These are phyloP conservation scores for Ustilago hordei DNA, from an alignment of 1,284 basidiomycete genomes.

Conservation along the genomic window DNA sequence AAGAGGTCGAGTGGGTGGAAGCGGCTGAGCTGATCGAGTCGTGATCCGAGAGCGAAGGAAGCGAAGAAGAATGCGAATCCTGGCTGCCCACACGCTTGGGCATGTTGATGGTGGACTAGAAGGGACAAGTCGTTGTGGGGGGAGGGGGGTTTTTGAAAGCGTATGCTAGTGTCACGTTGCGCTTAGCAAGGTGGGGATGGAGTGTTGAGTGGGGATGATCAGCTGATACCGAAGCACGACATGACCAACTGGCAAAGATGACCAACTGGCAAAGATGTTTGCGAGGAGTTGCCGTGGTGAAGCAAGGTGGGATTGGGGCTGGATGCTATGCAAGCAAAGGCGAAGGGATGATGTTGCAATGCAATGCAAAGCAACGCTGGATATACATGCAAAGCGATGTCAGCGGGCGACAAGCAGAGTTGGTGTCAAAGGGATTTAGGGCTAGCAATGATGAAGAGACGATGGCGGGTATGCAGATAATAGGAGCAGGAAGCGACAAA, in stretches of 20 bases:
- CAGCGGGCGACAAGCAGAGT: background rate
- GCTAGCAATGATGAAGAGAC: background rate
- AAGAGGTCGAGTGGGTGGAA: slow-evolving; percentile 24
- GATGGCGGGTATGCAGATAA: slow-evolving; percentile 11
- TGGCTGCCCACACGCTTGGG: slow-evolving; percentile 27
- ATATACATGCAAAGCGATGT: background rate
- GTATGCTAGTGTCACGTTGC: slow-evolving; percentile 5
- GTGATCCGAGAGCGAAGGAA: slow-evolving; percentile 27
- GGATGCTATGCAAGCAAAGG: background rate
- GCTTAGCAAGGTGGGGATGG: background rate
- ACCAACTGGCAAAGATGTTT: background rate
- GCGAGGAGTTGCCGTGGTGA: background rate
- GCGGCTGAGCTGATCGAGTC: slow-evolving; percentile 19
- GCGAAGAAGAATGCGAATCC: slow-evolving; percentile 32
- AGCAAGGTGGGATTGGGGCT: background rate
- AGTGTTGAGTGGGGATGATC: slow-evolving; percentile 5
- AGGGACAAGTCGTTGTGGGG: background rate
- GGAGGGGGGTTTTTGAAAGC: background rate
- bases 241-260: background rate
- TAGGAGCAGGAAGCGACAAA: background rate
- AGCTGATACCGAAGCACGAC: background rate
- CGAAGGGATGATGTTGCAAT: too few species aligned
- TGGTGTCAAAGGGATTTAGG: too few species aligned
- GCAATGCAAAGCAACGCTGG: background rate
- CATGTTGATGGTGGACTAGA: slow-evolving; percentile 15